These are phyloP conservation scores for Phyllosticta citriasiana DNA, from an alignment of 2,329 filamentous ascomycete species.

Conservation along the genomic window DNA sequence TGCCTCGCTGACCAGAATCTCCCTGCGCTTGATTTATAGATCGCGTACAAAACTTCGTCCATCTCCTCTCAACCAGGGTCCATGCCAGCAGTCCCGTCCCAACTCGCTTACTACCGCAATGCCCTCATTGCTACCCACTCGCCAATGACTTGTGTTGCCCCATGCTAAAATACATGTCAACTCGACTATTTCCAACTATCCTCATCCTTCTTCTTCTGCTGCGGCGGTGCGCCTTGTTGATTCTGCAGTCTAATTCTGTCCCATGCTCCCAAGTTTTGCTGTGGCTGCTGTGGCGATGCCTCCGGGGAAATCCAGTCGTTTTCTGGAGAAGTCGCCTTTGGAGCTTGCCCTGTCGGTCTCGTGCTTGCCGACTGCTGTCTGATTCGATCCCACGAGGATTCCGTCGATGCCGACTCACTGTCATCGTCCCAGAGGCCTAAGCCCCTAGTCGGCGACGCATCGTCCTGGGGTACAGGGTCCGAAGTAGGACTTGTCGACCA, in stretches of 20 bases:
- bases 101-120: not conserved
- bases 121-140: not conserved
- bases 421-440: slow-evolving; percentile 23
- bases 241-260: not conserved
- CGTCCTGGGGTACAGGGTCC: slow-evolving; percentile 15
- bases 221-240: not conserved
- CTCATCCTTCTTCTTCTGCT: not conserved
- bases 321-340: not conserved
- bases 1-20: not conserved
- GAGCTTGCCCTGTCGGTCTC: not conserved
- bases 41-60: not conserved
- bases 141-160: not conserved
- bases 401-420: slow-evolving; percentile 13
- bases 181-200: not conserved
- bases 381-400: slow-evolving; percentile 37
- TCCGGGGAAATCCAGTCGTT: not conserved
- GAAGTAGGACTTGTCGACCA: not conserved
- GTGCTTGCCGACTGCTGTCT: slow-evolving; percentile 21
- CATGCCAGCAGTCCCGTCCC: not conserved
- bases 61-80: not conserved
- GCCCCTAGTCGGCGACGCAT: slow-evolving; percentile 28
- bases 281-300: not conserved
- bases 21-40: not conserved
- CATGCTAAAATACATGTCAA: not conserved
- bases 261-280: not conserved